A percentile compares a stretch with the other conserved stretches of the same genome.
phyloP scores from a whole-genome alignment of 768 basidiomycete species.

The Leccinum arenicola region DNA sequence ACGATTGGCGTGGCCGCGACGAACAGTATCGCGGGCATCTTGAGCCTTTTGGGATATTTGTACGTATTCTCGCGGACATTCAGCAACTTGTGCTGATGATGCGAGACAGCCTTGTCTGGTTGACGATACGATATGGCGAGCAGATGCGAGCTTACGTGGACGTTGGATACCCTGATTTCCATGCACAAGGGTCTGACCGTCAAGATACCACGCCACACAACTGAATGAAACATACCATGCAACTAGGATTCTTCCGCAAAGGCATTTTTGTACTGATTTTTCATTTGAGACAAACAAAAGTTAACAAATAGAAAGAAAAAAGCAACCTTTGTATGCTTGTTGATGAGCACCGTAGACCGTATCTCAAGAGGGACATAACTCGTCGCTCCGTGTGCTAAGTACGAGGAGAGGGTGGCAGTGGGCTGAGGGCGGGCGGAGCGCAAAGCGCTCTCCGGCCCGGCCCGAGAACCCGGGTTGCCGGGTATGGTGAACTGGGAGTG shows the following conservation, averaged over 20 bases:
- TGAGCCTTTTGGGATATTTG: constrained; percentile 52
- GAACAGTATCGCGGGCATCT: constrained; percentile 42
- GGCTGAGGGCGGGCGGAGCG: too few species aligned
- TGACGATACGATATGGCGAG: constrained; percentile 56
- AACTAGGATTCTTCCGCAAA: neutral
- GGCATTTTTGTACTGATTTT: neutral
- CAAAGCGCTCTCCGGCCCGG: too few species aligned
- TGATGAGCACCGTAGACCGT: too few species aligned
- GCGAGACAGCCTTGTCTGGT: constrained; percentile 44
- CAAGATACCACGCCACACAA: neutral
- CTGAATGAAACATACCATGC: neutral
- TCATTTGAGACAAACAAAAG: neutral
- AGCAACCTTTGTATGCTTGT: too few species aligned
- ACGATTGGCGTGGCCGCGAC: constrained; percentile 49
- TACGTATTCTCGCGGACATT: constrained; percentile 32
- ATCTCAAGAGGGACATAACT: too few species aligned
- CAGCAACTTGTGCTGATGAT: neutral
- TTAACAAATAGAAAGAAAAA: neutral
- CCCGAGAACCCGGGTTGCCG: too few species aligned
- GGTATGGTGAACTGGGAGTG: too few species aligned
- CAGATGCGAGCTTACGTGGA: constrained; percentile 56
- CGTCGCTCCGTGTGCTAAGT: too few species aligned
- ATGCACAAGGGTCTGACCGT: neutral
- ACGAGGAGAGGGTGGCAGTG: too few species aligned
- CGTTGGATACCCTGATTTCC: constrained; percentile 46